phyloP scores from a whole-genome alignment of 345 rosid genomes.

The Microcos paniculata region DNA sequence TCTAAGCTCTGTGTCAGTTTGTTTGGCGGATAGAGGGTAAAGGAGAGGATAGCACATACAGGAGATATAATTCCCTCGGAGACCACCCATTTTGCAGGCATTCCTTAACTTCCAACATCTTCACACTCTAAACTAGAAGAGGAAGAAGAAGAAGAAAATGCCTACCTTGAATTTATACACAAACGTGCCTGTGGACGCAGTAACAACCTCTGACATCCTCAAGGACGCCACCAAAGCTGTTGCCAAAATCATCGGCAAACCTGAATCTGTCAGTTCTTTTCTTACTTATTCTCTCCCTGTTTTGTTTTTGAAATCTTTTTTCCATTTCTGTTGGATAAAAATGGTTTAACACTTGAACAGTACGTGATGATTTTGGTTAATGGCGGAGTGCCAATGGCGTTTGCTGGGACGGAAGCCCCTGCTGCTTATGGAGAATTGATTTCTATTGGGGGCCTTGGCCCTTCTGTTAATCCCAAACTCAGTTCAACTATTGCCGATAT shows the following conservation, averaged over 20 bases:
- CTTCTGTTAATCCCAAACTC: conserved; percentile 67
- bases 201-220: conserved; percentile 83
- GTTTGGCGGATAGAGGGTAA: no score
- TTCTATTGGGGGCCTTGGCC: conserved; percentile 81
- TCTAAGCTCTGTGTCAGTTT: no score
- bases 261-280: conserved; percentile 68
- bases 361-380: conserved; percentile 90
- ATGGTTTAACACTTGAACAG: conserved; percentile 30
- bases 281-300: neutral
- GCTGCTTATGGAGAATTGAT: conserved; percentile 92
- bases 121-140: neutral
- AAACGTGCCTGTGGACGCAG: conserved; percentile 84
- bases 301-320: neutral
- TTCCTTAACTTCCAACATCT: no score
- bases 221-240: conserved; percentile 87
- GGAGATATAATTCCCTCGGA: no score
- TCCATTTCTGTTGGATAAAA: neutral
- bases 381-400: conserved; percentile 83
- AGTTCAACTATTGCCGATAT: conserved; percentile 79
- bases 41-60: no score
- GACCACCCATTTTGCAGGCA: no score
- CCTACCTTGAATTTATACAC: conserved; percentile 83
- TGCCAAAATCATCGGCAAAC: conserved; percentile 88
- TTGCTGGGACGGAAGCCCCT: conserved; percentile 83
- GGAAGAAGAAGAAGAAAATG: conserved; percentile 39